Evolutionary conservation across 192 early-diverging fungal genomes (phyloP).

Genomic region (Coemansia sp.): DNA sequence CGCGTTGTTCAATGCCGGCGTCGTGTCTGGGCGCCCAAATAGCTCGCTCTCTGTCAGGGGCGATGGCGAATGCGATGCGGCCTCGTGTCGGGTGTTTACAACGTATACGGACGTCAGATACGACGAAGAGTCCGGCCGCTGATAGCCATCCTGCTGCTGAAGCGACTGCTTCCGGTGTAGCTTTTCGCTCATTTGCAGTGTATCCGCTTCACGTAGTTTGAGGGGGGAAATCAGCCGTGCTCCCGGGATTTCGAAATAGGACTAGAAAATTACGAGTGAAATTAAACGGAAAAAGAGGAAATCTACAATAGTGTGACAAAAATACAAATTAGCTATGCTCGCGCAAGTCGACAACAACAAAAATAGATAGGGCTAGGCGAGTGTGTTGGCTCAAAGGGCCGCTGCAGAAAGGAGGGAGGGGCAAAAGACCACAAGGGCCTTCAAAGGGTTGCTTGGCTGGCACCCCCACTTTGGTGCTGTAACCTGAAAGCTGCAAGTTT

Average conservation of each 20-base stretch:
- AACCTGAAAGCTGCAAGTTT: constrained; percentile 5
- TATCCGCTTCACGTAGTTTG: neutral
- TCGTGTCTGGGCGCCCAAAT: neutral
- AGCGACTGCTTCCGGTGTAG: constrained; percentile 10
- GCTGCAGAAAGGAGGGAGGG: neutral
- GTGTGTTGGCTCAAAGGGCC: neutral
- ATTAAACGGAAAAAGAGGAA: neutral
- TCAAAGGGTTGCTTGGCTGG: neutral
- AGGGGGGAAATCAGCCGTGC: neutral
- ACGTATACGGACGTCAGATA: constrained; percentile 15
- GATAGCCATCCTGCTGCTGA: constrained; percentile 3
- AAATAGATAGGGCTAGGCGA: neutral
- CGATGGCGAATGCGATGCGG: constrained; percentile 12
- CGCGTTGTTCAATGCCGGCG: constrained; percentile 29
- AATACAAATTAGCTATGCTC: neutral
- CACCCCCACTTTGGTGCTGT: neutral
- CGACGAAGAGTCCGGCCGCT: constrained; percentile 16
- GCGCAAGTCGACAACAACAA: neutral
- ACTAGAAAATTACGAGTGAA: neutral
- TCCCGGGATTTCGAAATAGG: neutral
- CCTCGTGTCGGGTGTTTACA: constrained; percentile 8
- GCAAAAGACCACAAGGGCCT: too few species aligned
- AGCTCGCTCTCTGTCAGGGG: neutral
- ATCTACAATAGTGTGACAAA: constrained; percentile 2
- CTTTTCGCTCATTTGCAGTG: constrained; percentile 11